Percentiles rank a stretch among this genome's conserved stretches.
phyloP scores from a whole-genome alignment of 2,329 filamentous ascomycete genomes.

The Colletotrichum cordylinicola region DNA sequence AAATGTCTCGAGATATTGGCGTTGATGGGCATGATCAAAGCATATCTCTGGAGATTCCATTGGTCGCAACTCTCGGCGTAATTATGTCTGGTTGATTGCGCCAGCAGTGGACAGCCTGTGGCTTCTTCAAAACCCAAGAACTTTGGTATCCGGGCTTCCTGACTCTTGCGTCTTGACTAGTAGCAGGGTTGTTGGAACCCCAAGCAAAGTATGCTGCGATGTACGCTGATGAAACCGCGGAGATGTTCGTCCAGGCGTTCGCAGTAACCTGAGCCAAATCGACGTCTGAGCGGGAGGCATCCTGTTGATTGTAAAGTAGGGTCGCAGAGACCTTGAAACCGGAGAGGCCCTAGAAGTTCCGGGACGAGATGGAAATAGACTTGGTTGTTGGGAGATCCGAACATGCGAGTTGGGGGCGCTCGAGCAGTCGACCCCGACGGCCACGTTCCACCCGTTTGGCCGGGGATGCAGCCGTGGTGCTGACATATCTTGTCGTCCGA shows the following conservation, averaged over 20 bases:
- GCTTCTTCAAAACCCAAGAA: background rate
- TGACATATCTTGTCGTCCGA: slow-evolving; percentile 9
- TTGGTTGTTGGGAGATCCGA: background rate
- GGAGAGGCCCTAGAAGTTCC: slow-evolving; percentile 9
- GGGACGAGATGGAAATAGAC: background rate
- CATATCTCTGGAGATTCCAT: background rate
- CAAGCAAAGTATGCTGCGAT: background rate
- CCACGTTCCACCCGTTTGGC: slow-evolving; percentile 15
- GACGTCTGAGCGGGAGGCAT: background rate
- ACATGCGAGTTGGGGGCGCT: background rate
- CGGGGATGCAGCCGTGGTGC: background rate
- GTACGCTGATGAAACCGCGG: background rate
- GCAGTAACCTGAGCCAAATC: background rate
- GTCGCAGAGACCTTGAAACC: slow-evolving; percentile 5
- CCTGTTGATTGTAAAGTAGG: background rate
- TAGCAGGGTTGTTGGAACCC: background rate
- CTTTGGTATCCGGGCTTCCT: background rate
- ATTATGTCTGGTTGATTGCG: background rate
- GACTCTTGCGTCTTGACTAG: background rate
- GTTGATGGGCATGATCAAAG: slow-evolving; percentile 2
- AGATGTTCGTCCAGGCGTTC: background rate
- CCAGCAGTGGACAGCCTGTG: background rate
- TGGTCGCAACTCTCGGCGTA: slow-evolving; percentile 3
- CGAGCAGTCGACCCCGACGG: background rate
- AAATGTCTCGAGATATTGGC: background rate